Base-by-base conservation (phyloP, 441 rosid genomes). In the Arabidopsis hybrid region DNA sequence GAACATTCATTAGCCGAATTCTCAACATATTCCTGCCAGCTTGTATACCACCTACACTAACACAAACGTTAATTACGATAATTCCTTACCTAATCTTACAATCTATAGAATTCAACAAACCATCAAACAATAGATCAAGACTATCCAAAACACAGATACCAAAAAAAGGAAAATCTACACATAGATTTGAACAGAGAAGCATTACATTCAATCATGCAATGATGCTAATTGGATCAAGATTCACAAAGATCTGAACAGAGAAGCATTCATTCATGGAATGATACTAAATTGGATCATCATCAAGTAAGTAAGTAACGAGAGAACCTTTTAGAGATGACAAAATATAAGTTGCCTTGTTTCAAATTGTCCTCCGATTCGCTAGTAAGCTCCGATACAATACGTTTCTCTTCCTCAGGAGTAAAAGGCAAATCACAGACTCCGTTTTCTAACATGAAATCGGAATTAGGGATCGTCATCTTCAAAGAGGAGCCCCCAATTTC, bases 21-120 rank as follows among this genome's bases (percentile, higher is more conserved):
- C 58, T 87, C 87, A 72, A 91, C 96, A 75, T 84, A 88, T 42
- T 77, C 79, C 84, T 92, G 83, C 99, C 99, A 95, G 45, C 81
- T 65, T 58, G 81, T 72, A 42, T 86, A 88, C 99, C 99, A 95
- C 85, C 98, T 95, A 76, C 61, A 60, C 31, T 31, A 59, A 61
- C 65, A 21, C 14, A 14, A 17, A 26, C 50, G 26, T 21, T 21
- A 26, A 6, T 7, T 18, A 21, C 14, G 3, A 39, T 9, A 36
- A 35, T 36, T 17, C 46, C 38, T 9, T 18, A 32, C 45, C 45
- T 7, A 47, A 46, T 55, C 63, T 9, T 16, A 21, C 5, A 8
- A 65, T 9, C 71, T 8, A 55, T 21, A 6, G 13, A 55, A 21
- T 47, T 17, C 69, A 64, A 34, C 69, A 46, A 21, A 21, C 26